Evolutionary conservation across 768 basidiomycete species (phyloP), one percentile per base, ranked within the genome.

Genomic region (Collybiopsis confluens): DNA sequence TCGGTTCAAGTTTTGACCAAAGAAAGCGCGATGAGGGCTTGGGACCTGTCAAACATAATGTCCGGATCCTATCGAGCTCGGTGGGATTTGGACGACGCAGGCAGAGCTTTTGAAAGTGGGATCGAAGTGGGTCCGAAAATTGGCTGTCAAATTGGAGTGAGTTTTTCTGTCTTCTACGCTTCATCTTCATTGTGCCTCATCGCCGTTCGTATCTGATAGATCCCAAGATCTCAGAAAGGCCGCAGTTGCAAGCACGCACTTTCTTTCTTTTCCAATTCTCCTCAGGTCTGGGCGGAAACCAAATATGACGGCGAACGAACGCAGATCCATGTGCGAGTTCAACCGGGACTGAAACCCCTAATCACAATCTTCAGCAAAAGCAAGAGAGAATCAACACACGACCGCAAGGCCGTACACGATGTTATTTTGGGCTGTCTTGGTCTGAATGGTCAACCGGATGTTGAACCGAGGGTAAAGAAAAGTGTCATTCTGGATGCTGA

Each of bases 221-320:
- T 95, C 4, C 93, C 94, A 0, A 94, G 92, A 68, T 90, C 90
- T 21, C 71, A 75, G 28, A 95, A 94, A 62, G 92, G 86, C 2
- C 74, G 78, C 47, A 74, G 81, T 3, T 80, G 83, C 41, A 58
- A 69, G 10, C 76, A 88, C 46, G 85, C 82, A 16, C 66, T 90
- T 43, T 55, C 70, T 40, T 65, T 71, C 51, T 70, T 88, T 54
- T 57, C 52, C 35, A 30, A 64, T 35, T 68, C 74, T 0, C 70
- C 75, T 10, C 67, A 64, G 24, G 73, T 93, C 8, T 95, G 88
- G 82, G 90, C 87, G 1, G 94, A 98, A 70, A 93, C 85, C 0
- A 98, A 98, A 67, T 95, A 95, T 65, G 94, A 96, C 54, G 94
- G 94, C 9, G 93, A 96, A 68, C 79, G 94, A n/a, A 86, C 92